These are phyloP conservation scores for Chalaropsis thielavioides DNA, from an alignment of 2,329 filamentous ascomycete species.

Conservation along the genomic window DNA sequence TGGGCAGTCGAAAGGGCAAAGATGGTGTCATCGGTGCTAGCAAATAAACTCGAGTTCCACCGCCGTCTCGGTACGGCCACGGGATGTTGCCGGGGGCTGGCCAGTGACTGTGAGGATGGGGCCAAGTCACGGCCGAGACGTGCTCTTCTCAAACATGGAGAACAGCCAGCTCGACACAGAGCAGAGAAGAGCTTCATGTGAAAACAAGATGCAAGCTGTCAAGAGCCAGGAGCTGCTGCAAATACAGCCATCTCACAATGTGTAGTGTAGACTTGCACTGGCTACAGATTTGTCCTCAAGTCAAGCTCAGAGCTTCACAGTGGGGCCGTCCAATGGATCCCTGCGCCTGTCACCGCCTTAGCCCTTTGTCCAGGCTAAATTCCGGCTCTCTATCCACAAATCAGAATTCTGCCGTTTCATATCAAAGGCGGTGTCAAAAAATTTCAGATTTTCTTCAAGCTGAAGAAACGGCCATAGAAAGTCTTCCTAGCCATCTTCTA, in stretches of 20 bases:
- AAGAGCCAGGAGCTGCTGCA: neutral
- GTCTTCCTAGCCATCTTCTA: slow-evolving; percentile 7
- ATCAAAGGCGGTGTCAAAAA: slow-evolving; percentile 18
- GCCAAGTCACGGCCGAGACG: neutral
- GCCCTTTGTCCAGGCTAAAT: slow-evolving; percentile 13
- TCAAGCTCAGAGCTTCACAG: neutral
- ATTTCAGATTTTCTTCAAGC: slow-evolving; percentile 17
- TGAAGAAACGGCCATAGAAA: slow-evolving; percentile 2
- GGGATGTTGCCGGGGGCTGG: neutral
- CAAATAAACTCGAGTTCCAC: slow-evolving; percentile 4
- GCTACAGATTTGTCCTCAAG: too few species aligned
- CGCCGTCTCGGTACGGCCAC: neutral
- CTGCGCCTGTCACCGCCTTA: neutral
- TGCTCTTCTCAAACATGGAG: neutral
- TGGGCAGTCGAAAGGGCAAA: slow-evolving; percentile 82
- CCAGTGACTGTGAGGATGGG: neutral
- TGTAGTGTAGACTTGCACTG: neutral
- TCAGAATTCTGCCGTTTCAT: slow-evolving; percentile 14
- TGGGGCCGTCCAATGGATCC: neutral
- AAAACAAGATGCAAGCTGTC: neutral
- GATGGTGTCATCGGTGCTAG: slow-evolving; percentile 48
- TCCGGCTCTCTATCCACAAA: slow-evolving; percentile 4
- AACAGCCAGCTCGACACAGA: neutral
- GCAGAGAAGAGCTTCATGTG: neutral
- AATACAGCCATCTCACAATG: neutral